Percentiles rank a stretch among this genome's conserved stretches.
Evolutionary conservation across 495 filamentous ascomycete genomes (phyloP).

Genomic region (Daldinia decipiens): DNA sequence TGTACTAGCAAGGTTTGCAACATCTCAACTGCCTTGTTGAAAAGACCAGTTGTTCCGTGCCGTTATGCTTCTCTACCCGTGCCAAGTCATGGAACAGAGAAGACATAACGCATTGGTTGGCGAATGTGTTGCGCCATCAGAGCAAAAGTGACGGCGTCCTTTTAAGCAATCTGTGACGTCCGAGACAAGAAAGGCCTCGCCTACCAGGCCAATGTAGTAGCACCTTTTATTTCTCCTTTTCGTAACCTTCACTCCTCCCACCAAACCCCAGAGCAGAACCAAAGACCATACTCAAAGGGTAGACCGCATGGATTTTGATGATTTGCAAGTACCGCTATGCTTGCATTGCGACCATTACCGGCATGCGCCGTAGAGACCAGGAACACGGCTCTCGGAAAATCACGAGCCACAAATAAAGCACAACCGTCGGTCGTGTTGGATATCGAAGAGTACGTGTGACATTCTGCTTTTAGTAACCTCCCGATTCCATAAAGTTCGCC

Average conservation of each 20-base stretch:
- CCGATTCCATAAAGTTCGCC: neutral
- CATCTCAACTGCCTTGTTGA: neutral
- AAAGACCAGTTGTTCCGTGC: neutral
- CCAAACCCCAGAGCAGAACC: conserved; percentile 5
- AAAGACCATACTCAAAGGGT: neutral
- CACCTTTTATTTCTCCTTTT: neutral
- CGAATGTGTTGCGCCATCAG: neutral
- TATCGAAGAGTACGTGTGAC: neutral
- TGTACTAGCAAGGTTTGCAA: neutral
- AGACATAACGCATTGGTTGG: neutral
- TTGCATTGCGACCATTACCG: neutral
- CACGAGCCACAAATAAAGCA: neutral
- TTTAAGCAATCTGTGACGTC: neutral
- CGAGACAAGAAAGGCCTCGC: neutral
- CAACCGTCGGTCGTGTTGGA: neutral
- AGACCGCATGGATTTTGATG: neutral
- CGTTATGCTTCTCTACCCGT: neutral
- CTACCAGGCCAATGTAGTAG: neutral
- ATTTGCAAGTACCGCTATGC: neutral
- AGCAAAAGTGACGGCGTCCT: neutral
- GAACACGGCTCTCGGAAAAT: neutral
- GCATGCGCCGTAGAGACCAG: neutral
- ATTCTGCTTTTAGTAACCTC: neutral
- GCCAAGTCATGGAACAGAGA: neutral
- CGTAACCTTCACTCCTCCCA: neutral